These are phyloP conservation scores for Dryas integrifolia DNA, from an alignment of 331 rosid species.

Conservation along the genomic window DNA sequence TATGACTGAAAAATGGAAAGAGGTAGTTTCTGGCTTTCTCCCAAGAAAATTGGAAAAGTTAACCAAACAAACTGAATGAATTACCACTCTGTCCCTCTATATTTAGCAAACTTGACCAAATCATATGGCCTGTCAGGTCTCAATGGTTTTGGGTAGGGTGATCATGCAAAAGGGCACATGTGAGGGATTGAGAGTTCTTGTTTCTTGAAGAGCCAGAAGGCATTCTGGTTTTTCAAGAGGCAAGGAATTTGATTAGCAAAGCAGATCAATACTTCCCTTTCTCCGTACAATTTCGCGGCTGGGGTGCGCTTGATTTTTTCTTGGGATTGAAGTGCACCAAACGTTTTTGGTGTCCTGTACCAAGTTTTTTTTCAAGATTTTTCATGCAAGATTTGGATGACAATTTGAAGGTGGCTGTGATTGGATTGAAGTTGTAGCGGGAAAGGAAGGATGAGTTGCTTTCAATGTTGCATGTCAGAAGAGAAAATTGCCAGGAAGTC, in stretches of 20 bases:
- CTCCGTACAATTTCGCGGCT: neutral
- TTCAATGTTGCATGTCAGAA: slow-evolving; percentile 60
- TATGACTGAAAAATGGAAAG: neutral
- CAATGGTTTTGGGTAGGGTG: slow-evolving; percentile 27
- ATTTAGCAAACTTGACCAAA: slow-evolving; percentile 42
- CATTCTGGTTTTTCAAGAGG: slow-evolving; percentile 36
- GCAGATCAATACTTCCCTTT: neutral
- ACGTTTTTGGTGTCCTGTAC: neutral
- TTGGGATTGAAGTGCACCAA: slow-evolving; percentile 17
- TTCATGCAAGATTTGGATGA: slow-evolving; percentile 32
- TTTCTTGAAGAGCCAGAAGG: slow-evolving; percentile 33
- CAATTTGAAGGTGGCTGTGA: slow-evolving; percentile 28
- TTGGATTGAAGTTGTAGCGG: slow-evolving; percentile 24
- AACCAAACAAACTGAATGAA: too few relatives aligned
- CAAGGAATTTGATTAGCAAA: slow-evolving; percentile 11
- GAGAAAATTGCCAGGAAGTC: slow-evolving; percentile 41
- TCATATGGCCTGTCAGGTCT: slow-evolving; percentile 40
- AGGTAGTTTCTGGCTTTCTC: neutral
- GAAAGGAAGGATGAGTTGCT: slow-evolving; percentile 60
- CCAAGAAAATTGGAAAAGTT: too few relatives aligned
- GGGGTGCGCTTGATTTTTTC: neutral
- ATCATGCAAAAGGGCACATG: slow-evolving; percentile 30
- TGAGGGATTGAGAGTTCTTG: slow-evolving; percentile 14
- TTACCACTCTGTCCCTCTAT: slow-evolving; percentile 24
- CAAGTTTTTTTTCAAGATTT: neutral